A percentile compares a stretch with the other conserved stretches of the same genome.
Conservation (phyloP, 2,329 filamentous ascomycete species). For the Scopulariopsis brevicaulis region DNA sequence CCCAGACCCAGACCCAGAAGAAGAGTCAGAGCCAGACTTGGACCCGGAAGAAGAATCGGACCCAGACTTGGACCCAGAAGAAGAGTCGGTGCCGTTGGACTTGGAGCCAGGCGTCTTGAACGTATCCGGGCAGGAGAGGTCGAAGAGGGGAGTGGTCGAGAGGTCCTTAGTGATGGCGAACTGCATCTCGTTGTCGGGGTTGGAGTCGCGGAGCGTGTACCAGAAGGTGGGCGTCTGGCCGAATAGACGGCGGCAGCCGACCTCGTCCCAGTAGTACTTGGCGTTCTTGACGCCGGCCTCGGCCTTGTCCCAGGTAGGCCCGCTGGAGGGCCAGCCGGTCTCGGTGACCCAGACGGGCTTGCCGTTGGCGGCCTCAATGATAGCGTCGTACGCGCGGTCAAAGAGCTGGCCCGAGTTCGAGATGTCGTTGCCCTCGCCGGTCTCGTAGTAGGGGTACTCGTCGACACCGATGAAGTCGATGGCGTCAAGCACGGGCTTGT, state of each 20-base stretch:
- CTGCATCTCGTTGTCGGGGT: constrained; percentile 46
- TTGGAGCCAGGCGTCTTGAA: constrained; percentile 2
- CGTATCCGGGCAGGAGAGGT: constrained; percentile 45
- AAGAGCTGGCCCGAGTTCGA: constrained; percentile 55
- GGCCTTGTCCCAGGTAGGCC: constrained; percentile 48
- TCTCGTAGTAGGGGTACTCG: constrained; percentile 77
- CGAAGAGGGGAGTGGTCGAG: constrained; percentile 44
- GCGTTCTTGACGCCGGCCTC: constrained; percentile 57
- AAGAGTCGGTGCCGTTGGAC: neutral
- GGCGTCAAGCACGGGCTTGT: constrained; percentile 56
- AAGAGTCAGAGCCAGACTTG: neutral
- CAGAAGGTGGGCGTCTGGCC: constrained; percentile 59
- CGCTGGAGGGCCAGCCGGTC: constrained; percentile 79
- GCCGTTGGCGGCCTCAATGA: constrained; percentile 43
- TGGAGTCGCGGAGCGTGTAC: constrained; percentile 63
- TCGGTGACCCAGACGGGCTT: constrained; percentile 81
- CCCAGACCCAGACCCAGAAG: neutral
- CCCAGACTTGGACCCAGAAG: neutral
- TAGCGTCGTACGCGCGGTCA: constrained; percentile 52
- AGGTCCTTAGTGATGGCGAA: constrained; percentile 58
- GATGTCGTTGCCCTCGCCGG: constrained; percentile 55
- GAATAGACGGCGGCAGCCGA: constrained; percentile 57
- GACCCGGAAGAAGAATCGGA: too few species aligned
- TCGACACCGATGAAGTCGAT: constrained; percentile 77
- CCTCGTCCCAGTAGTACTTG: constrained; percentile 65